Evolutionary conservation across 1,284 basidiomycete species (phyloP).

Genomic region (Taiwanofungus camphoratus): DNA sequence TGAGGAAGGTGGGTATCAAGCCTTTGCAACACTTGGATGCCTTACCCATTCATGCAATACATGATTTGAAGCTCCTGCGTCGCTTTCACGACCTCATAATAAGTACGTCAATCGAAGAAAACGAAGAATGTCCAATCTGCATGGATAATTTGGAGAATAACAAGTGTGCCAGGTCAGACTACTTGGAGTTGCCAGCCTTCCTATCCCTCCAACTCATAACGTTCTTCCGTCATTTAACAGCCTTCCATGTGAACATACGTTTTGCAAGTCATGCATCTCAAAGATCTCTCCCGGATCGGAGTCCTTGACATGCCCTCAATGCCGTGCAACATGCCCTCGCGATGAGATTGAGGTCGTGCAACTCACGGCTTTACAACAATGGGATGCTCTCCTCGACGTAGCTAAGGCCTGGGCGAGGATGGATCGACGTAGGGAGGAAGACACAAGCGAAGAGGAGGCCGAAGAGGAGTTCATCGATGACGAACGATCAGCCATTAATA

Average conservation of each 20-base stretch:
- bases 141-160: conserved; percentile 31
- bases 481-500: conserved; percentile 12
- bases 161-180: conserved; percentile 28
- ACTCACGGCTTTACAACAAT: conserved; percentile 40
- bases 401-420: conserved; percentile 36
- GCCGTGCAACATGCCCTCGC: conserved; percentile 28
- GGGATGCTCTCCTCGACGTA: conserved; percentile 41
- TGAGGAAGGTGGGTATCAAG: conserved; percentile 33
- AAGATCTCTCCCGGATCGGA: conserved; percentile 23
- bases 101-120: conserved; percentile 35
- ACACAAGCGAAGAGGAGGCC: conserved; percentile 39
- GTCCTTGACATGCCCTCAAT: conserved; percentile 36
- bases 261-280: conserved; percentile 36
- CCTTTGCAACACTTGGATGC: neutral
- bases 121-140: conserved; percentile 42
- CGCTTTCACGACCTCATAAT: conserved; percentile 36
- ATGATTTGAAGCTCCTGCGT: conserved; percentile 38
- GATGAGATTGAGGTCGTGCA: conserved; percentile 36
- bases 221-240: conserved; percentile 21
- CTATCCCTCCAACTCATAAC: too few relatives aligned
- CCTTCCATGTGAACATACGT: conserved; percentile 37
- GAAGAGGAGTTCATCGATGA: conserved; percentile 38
- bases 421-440: conserved; percentile 31
- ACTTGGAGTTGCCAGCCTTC: too few relatives aligned
- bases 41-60: conserved; percentile 2